Conservation (phyloP, 352 stramenopile species). For the Phytopythium sindhum region DNA sequence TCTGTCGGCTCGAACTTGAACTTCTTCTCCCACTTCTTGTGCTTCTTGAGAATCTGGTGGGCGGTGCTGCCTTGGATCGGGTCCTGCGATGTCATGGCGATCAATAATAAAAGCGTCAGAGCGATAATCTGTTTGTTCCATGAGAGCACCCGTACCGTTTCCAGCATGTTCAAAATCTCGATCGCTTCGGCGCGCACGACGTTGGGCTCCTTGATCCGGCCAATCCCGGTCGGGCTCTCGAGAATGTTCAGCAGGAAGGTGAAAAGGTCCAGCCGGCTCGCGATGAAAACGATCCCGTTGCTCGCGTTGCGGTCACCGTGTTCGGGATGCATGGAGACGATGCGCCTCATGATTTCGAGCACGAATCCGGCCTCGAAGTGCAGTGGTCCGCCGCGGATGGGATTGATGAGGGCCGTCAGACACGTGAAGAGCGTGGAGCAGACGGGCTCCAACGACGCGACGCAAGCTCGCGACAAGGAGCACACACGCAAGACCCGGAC, state of each 20-base stretch:
- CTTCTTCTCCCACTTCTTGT: constrained; percentile 88
- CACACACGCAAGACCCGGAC: constrained; percentile 70
- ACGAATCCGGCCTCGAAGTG: constrained; percentile 65
- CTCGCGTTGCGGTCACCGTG: constrained; percentile 56
- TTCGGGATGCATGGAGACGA: constrained; percentile 66
- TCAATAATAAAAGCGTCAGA: neutral
- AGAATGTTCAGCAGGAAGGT: constrained; percentile 73
- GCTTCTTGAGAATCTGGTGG: constrained; percentile 81
- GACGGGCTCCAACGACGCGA: constrained; percentile 54
- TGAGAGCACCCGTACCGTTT: constrained; percentile 41
- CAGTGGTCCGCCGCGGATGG: constrained; percentile 40
- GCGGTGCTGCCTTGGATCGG: constrained; percentile 62
- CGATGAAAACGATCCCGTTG: constrained; percentile 70
- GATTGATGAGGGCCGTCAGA: constrained; percentile 50
- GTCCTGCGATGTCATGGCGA: constrained; percentile 27
- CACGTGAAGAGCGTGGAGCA: constrained; percentile 53
- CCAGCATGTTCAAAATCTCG: constrained; percentile 74
- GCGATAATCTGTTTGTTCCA: neutral
- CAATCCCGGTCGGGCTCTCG: constrained; percentile 52
- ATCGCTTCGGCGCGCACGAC: constrained; percentile 67
- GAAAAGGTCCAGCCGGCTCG: constrained; percentile 66
- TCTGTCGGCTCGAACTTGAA: constrained; percentile 54
- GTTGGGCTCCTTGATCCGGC: constrained; percentile 56
- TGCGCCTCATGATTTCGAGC: constrained; percentile 71
- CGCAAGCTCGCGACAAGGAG: constrained; percentile 47